phyloP scores from a whole-genome alignment of 805 yeast genomes.

The Candida vaughaniae region DNA sequence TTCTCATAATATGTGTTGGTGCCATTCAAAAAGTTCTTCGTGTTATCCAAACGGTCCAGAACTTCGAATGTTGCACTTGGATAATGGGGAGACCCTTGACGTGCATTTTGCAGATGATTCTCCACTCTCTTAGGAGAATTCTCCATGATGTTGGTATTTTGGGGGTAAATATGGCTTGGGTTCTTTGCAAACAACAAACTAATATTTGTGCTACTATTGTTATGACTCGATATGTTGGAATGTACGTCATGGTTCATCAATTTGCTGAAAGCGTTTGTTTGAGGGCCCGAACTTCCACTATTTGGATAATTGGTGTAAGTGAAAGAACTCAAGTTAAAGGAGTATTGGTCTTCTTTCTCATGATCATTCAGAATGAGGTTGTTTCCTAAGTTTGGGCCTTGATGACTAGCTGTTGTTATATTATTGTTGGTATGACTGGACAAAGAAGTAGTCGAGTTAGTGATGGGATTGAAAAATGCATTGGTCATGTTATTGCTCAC shows the following conservation, averaged over 20 bases:
- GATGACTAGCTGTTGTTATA: neutral
- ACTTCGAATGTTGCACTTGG: conserved; percentile 7
- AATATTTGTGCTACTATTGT: conserved; percentile 11
- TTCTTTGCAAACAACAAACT: conserved; percentile 14
- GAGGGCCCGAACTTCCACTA: conserved; percentile 4
- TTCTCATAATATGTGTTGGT: conserved; percentile 40
- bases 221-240: conserved; percentile 8
- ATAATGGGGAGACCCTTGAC: conserved; percentile 1
- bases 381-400: neutral
- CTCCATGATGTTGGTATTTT: conserved; percentile 1
- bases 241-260: neutral
- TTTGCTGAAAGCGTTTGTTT: conserved; percentile 3
- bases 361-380: no score
- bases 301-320: conserved; percentile 24
- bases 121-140: neutral
- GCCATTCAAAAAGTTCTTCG: conserved; percentile 29
- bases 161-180: conserved; percentile 13
- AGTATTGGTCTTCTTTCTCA: conserved; percentile 26
- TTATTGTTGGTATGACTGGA: neutral
- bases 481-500: conserved; percentile 36
- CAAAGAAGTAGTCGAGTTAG: neutral
- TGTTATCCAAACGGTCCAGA: conserved; percentile 10
- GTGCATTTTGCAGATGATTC: conserved; percentile 4
- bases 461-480: conserved; percentile 24
- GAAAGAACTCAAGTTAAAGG: conserved; percentile 36